Evolutionary conservation across 2,329 filamentous ascomycete genomes (phyloP), one percentile per base, ranked within the genome.

Genomic region (Allantophomopsis cytisporea): DNA sequence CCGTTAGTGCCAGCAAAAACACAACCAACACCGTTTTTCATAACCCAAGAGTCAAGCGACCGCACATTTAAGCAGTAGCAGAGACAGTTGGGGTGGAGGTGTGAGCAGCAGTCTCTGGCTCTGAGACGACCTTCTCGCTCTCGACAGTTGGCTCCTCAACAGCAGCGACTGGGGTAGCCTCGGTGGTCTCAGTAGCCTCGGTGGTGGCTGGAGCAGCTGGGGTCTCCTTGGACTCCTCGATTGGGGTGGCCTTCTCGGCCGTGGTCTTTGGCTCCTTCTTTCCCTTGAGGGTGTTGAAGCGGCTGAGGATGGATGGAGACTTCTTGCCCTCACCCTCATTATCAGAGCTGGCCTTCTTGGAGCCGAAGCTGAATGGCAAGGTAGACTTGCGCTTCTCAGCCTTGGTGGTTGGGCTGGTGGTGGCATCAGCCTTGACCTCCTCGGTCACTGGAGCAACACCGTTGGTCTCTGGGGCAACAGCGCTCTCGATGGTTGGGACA

Each of bases 361-460:
- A 73, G 57, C 76, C 66, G 51, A 60, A 69, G 49, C 76, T 75
- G 56, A 80, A 83, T 45, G 55, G 55, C 18, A 58, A 47, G 59
- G 81, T 71, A 50, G 74, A 80, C 49, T 64, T 64, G 51, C 79
- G 75, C 73, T 83, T 83, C 51, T 60, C 60, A 20, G 53, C 40
- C 56, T 65, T 66, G 41, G 53, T 46, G 21, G 51, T 45, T 41
- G 53, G 53, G 39, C 52, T 56, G 50, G 62, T 62, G 32, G 50
- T 46, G 31, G 41, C 38, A 36, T 44, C 42, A 43, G 59, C 50
- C 43, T 57, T 55, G 42, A 59, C 53, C 44, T 62, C 52, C 31
- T 53, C 51, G 37, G 46, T 43, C 17, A 59, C 60, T 49, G 54
- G 53, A 37, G 62, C 61, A 33, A 58, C 58, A 42, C 63, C 63